Evolutionary conservation across 495 filamentous ascomycete genomes (phyloP).

Genomic region (Penicillium daleae): DNA sequence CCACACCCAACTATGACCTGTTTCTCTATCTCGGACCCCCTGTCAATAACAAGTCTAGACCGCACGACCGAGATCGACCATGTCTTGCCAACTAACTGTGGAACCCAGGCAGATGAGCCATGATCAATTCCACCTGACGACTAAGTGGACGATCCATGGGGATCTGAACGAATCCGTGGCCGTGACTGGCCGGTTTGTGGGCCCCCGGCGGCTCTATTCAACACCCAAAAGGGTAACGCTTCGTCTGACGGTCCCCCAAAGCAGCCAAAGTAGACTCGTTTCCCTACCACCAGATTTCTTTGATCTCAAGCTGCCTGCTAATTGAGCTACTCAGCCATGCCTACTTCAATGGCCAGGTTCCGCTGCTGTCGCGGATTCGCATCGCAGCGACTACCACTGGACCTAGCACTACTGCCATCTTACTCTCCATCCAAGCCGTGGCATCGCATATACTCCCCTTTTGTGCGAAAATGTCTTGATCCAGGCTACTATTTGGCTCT

Average conservation of each 20-base stretch:
- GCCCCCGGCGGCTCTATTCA: constrained; percentile 2
- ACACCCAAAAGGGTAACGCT: constrained; percentile 7
- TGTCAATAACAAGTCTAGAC: neutral
- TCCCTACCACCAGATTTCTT: neutral
- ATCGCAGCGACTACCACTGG: neutral
- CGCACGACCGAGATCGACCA: neutral
- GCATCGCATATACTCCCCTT: neutral
- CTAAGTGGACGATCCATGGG: constrained; percentile 7
- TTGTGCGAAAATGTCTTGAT: constrained; percentile 18
- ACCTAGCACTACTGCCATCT: constrained; percentile 2
- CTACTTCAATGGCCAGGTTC: constrained; percentile 15
- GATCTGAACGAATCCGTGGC: neutral
- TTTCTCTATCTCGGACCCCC: neutral
- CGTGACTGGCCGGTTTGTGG: neutral
- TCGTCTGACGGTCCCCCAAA: neutral
- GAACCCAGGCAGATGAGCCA: constrained; percentile 1
- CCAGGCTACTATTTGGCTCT: constrained; percentile 2
- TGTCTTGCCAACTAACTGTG: neutral
- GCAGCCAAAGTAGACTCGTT: neutral
- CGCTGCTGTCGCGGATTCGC: constrained; percentile 4
- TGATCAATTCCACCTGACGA: neutral
- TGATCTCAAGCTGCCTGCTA: neutral
- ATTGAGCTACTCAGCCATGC: neutral
- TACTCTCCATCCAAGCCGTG: neutral
- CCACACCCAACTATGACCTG: too few species aligned